Conservation (phyloP, 495 filamentous ascomycete genomes). For the Tuber calosporum region DNA sequence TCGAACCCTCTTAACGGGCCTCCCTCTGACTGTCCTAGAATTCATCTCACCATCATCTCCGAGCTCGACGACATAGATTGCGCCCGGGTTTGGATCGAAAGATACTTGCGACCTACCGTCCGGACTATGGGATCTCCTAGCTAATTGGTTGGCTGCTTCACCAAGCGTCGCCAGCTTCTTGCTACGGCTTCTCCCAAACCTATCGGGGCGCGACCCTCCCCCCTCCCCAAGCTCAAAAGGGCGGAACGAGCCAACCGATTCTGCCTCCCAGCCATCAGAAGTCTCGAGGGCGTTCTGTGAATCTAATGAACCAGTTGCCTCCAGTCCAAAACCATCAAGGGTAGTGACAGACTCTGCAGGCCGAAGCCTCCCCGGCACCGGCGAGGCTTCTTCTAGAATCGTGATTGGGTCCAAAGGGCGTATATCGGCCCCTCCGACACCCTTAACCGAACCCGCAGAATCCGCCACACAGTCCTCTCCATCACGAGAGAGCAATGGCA, state of each 20-base stretch:
- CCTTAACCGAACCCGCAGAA: not conserved
- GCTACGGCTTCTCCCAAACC: not conserved
- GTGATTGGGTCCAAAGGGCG: not conserved
- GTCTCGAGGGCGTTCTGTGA: not conserved
- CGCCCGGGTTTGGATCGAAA: not conserved
- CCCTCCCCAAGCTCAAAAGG: not conserved
- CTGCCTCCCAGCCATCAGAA: not conserved
- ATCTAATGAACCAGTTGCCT: not conserved
- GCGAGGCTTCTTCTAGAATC: not conserved
- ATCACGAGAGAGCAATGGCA: not conserved
- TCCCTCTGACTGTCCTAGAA: not conserved
- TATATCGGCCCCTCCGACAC: not conserved
- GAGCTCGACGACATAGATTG: not conserved
- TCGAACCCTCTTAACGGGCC: not conserved
- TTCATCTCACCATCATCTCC: not conserved
- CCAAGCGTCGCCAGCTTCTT: not conserved
- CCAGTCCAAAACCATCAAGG: not conserved
- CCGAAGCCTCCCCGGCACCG: not conserved
- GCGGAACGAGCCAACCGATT: not conserved
- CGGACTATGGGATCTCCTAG: not conserved
- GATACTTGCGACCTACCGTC: not conserved
- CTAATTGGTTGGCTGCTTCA: not conserved
- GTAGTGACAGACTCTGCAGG: not conserved
- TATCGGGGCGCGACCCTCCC: not conserved
- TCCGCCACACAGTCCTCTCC: not conserved